phyloP scores from a whole-genome alignment of 192 early-diverging fungal genomes.

The Phlyctochytrium bullatum region DNA sequence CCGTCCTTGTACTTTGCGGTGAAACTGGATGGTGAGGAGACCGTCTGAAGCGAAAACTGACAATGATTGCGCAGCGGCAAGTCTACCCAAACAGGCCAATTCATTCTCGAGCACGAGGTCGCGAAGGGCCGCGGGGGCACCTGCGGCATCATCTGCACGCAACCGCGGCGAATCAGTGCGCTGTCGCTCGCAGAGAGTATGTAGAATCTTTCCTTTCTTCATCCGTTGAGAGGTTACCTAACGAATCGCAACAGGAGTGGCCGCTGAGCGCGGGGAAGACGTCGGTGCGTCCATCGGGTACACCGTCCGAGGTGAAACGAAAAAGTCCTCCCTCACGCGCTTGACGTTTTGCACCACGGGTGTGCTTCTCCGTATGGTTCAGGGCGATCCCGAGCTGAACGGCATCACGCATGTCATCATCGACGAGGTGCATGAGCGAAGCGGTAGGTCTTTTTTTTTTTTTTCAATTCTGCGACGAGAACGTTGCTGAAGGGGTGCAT shows the following conservation, averaged over 20 bases:
- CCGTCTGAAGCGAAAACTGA: background rate
- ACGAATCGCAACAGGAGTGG: conserved; percentile 53
- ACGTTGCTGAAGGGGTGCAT: background rate
- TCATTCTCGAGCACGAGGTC: conserved; percentile 64
- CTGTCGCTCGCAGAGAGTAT: conserved; percentile 69
- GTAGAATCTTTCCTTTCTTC: background rate
- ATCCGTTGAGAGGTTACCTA: background rate
- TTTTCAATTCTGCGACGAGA: too few species aligned
- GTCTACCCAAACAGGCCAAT: conserved; percentile 64
- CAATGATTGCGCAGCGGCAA: conserved; percentile 33
- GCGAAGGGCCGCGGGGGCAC: conserved; percentile 31
- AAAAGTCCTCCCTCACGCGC: conserved; percentile 23
- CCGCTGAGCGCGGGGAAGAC: conserved; percentile 65
- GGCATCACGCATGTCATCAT: conserved; percentile 69
- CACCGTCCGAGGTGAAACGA: conserved; percentile 68
- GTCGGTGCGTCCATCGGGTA: conserved; percentile 67
- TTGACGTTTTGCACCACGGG: conserved; percentile 60
- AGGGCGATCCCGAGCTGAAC: conserved; percentile 56
- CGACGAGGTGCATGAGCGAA: conserved; percentile 81
- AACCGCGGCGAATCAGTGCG: conserved; percentile 65
- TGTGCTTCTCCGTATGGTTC: conserved; percentile 69
- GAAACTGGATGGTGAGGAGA: conserved; percentile 64
- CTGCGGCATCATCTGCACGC: conserved; percentile 69
- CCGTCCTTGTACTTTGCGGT: conserved; percentile 74
- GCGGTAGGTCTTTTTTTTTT: conserved; percentile 44